These are phyloP conservation scores for Candida xyloterini DNA, from an alignment of 805 yeast species.

Conservation along the genomic window DNA sequence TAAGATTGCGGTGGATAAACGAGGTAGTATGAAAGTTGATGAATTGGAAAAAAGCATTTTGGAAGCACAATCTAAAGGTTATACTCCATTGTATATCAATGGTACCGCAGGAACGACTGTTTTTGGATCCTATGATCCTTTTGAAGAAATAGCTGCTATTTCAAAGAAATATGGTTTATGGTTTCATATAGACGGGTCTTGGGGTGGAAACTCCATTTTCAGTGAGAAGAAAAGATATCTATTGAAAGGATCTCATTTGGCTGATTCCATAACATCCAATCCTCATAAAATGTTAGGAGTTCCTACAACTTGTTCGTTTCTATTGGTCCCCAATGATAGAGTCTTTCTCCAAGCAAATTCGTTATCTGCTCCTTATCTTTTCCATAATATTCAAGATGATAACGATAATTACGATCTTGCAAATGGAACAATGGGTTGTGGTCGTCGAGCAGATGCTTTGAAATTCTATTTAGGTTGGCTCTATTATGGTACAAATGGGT, in stretches of 20 bases:
- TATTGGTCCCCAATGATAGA: slow-evolving; percentile 65
- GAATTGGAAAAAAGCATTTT: slow-evolving; percentile 46
- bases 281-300: slow-evolving; percentile 92
- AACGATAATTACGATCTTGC: slow-evolving; percentile 70
- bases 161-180: slow-evolving; percentile 58
- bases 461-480: slow-evolving; percentile 79
- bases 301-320: slow-evolving; percentile 72
- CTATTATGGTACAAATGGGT: slow-evolving; percentile 71
- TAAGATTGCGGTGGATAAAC: slow-evolving; percentile 54
- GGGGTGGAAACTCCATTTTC: slow-evolving; percentile 87
- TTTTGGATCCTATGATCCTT: slow-evolving; percentile 76
- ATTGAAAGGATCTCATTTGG: slow-evolving; percentile 59
- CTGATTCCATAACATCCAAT: slow-evolving; percentile 74
- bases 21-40: slow-evolving; percentile 55
- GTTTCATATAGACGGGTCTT: slow-evolving; percentile 86
- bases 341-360: slow-evolving; percentile 72
- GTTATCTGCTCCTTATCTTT: slow-evolving; percentile 73
- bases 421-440: slow-evolving; percentile 91
- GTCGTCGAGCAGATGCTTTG: slow-evolving; percentile 78
- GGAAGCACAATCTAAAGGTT: slow-evolving; percentile 47
- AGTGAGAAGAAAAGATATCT: slow-evolving; percentile 44
- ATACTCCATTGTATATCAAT: slow-evolving; percentile 69
- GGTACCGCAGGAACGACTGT: slow-evolving; percentile 92
- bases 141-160: slow-evolving; percentile 50
- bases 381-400: slow-evolving; percentile 55